Evolutionary conservation across 2,329 filamentous ascomycete genomes (phyloP).

Genomic region (Sporothrix brasiliensis): DNA sequence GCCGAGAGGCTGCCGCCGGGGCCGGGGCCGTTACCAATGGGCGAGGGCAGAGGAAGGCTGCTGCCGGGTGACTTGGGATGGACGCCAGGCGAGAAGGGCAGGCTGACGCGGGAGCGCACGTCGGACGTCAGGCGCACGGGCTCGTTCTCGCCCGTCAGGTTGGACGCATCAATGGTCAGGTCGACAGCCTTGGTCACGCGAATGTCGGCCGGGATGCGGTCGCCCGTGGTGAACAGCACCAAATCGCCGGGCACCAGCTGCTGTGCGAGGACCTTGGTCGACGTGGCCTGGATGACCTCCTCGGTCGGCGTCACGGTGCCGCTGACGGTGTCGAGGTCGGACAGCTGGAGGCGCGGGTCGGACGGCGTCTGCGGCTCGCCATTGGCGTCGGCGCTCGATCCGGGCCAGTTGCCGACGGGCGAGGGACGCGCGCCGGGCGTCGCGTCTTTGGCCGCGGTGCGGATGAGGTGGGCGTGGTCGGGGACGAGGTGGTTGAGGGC

Average conservation of each 20-base stretch:
- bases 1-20: background rate
- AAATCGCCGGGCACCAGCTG: constrained; percentile 91
- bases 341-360: background rate
- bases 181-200: constrained; percentile 89
- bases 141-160: constrained; percentile 94
- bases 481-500: constrained; percentile 91
- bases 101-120: constrained; percentile 47
- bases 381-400: constrained; percentile 41
- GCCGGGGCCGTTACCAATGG: constrained; percentile 14
- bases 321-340: constrained; percentile 40
- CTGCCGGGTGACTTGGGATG: constrained; percentile 30
- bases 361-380: background rate
- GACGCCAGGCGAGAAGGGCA: constrained; percentile 25
- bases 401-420: constrained; percentile 52
- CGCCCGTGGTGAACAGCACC: constrained; percentile 91
- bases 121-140: constrained; percentile 79
- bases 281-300: constrained; percentile 69
- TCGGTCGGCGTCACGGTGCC: constrained; percentile 61
- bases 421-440: constrained; percentile 42
- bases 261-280: constrained; percentile 81
- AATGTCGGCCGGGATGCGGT: constrained; percentile 94
- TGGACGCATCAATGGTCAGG: constrained; percentile 93
- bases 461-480: constrained; percentile 92
- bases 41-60: constrained; percentile 44
- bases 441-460: constrained; percentile 52